Conservation (phyloP, 345 rosid genomes). For the Brassica napus region DNA sequence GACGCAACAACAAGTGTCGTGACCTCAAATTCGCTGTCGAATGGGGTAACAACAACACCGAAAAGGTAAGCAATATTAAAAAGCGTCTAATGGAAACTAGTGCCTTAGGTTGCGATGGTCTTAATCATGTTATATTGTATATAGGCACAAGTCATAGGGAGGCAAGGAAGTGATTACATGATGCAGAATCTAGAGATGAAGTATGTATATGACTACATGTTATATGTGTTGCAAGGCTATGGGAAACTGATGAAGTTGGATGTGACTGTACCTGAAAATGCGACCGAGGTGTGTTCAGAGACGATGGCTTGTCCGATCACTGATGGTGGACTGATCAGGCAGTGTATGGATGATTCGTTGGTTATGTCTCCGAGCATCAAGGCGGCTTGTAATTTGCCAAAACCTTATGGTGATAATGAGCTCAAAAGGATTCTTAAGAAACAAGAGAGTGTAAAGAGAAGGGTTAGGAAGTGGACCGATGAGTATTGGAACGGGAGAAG, state of each 20-base stretch:
- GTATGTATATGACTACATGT: conserved; percentile 61
- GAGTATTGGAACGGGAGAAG: conserved; percentile 2
- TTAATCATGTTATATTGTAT: background rate
- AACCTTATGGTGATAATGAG: conserved; percentile 33
- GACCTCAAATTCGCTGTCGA: conserved; percentile 39
- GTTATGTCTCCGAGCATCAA: conserved; percentile 47
- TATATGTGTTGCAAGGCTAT: conserved; percentile 50
- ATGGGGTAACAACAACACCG: conserved; percentile 40
- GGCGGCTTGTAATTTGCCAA: conserved; percentile 50
- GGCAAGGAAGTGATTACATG: conserved; percentile 46
- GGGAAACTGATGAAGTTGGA: conserved; percentile 53
- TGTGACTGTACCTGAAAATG: conserved; percentile 45
- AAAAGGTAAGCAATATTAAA: background rate
- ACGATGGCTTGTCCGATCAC: conserved; percentile 44
- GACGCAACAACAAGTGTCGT: conserved; percentile 32
- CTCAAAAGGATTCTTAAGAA: conserved; percentile 34
- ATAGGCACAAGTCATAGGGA: conserved; percentile 56
- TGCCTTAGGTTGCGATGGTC: background rate
- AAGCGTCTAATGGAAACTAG: background rate
- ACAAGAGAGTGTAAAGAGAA: conserved; percentile 20
- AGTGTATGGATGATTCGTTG: conserved; percentile 56
- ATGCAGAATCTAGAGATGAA: conserved; percentile 49
- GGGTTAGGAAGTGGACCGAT: conserved; percentile 40
- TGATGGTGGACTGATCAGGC: conserved; percentile 32
- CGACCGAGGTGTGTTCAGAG: conserved; percentile 46